Percentiles rank a stretch among this genome's conserved stretches.
Conservation (phyloP, 1,284 basidiomycete species). For the Trichosporon ovoides region DNA sequence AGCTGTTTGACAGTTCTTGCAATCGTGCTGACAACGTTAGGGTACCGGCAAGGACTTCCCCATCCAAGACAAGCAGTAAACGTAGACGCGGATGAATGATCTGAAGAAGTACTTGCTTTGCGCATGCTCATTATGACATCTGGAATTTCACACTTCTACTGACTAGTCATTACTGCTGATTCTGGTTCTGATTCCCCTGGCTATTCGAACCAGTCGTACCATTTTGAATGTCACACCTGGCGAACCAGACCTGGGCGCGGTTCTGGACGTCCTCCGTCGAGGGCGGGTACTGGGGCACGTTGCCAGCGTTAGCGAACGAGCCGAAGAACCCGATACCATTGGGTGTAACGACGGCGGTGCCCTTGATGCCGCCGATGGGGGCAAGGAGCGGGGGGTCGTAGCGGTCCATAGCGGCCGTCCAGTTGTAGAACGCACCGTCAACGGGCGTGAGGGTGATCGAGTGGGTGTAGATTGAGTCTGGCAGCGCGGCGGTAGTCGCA, state of each 20-base stretch:
- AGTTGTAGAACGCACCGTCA: slow-evolving; percentile 15
- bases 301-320: not conserved
- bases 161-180: no score
- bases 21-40: slow-evolving; percentile 24
- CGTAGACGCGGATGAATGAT: no score
- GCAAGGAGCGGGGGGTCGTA: not conserved
- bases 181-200: no score
- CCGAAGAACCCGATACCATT: slow-evolving; percentile 15
- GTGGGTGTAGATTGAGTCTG: slow-evolving; percentile 22
- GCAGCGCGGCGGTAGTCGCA: slow-evolving; percentile 11
- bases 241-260: slow-evolving; percentile 10
- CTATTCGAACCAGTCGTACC: no score
- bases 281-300: not conserved
- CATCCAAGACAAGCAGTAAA: slow-evolving; percentile 31
- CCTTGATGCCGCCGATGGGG: not conserved
- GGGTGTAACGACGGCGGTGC: slow-evolving; percentile 4
- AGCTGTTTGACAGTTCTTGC: not conserved
- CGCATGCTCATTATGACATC: no score
- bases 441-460: slow-evolving; percentile 24
- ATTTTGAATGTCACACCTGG: not conserved
- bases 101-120: no score
- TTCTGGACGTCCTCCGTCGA: not conserved
- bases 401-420: not conserved
- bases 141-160: no score
- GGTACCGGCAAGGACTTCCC: slow-evolving; percentile 42